Evolutionary conservation across 2,329 filamentous ascomycete species (phyloP), one percentile per base, ranked within the genome.

Genomic region (Penicillium hesseltinei): DNA sequence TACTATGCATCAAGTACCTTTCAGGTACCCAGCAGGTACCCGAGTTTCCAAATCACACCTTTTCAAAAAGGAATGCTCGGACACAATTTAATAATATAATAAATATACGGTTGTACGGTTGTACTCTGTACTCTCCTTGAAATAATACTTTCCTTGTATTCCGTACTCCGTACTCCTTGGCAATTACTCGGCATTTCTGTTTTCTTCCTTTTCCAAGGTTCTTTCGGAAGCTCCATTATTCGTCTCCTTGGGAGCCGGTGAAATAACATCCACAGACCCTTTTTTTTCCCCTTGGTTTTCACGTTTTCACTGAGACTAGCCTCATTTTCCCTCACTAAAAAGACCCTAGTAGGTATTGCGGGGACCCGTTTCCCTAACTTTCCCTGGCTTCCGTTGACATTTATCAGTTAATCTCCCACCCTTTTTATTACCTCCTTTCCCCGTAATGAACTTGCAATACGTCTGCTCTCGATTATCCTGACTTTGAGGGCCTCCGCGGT

Each of bases 401-500:
- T 40, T 49, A 43, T 51, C 29, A 31, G 43, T 40, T 38, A 47
- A 47, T 42, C 55, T 36, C 43, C 7, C 21, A 42, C 44, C 33
- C 29, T 40, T 21, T 21, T 42, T 39, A 35, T 59, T 51, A 45
- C 21, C 50, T 45, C 23, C 21, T 43, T 52, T 25, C 39, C 39
- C 29, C 40, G 19, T 45, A 56, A 68, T 67, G 65, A 70, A 62
- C 60, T 68, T 70, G 71, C 61, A 52, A 62, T 60, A 63, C 56
- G 7, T 42, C 42, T 52, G 49, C 55, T 50, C 47, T 51, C 51
- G 44, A 56, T 64, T 48, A 53, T 64, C 54, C 47, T 60, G 57
- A 59, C 46, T 61, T 36, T 64, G 62, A 70, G 63, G 64, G 58
- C 62, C 52, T 60, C 51, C 45, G 59, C 47, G 64, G 65, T 69